A percentile compares a stretch with the other conserved stretches of the same genome.
Evolutionary conservation across 2,329 filamentous ascomycete genomes (phyloP).

Genomic region (Lachnellula hyalina): DNA sequence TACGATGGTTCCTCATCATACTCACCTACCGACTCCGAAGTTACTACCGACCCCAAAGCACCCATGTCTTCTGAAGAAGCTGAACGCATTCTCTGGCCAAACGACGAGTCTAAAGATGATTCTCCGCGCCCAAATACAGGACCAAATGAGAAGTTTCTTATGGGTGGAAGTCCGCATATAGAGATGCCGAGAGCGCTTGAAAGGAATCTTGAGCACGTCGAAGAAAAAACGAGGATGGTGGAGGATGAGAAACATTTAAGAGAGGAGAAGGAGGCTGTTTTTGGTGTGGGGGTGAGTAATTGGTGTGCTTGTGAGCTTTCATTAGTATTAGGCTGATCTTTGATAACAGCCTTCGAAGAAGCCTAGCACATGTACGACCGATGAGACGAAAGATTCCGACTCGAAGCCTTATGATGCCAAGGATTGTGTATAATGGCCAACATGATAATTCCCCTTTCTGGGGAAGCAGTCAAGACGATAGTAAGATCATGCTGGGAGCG

Average conservation of each 20-base stretch:
- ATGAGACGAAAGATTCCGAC: no score
- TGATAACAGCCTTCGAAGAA: no score
- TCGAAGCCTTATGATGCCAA: no score
- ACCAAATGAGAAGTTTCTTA: conserved; percentile 10
- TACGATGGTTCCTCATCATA: conserved; percentile 17
- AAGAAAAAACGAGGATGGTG: conserved; percentile 37
- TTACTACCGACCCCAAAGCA: not conserved
- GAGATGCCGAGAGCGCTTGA: not conserved
- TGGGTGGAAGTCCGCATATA: not conserved
- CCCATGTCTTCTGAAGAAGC: conserved; percentile 27
- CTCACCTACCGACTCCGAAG: not conserved
- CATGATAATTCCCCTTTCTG: no score
- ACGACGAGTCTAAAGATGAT: not conserved
- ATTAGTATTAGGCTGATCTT: not conserved
- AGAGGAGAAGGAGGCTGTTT: conserved; percentile 24
- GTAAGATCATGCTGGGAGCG: no score
- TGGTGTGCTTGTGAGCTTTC: not conserved
- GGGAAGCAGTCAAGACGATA: no score
- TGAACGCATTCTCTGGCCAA: conserved; percentile 23
- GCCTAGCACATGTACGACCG: no score
- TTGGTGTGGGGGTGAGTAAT: not conserved
- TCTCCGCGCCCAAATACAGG: no score
- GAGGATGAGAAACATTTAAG: conserved; percentile 33
- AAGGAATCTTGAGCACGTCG: conserved; percentile 24
- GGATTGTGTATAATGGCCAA: no score